Percentiles rank a stretch among this genome's conserved stretches.
phyloP scores from a whole-genome alignment of 2,329 filamentous ascomycete species.

The Cercospora citrullina region DNA sequence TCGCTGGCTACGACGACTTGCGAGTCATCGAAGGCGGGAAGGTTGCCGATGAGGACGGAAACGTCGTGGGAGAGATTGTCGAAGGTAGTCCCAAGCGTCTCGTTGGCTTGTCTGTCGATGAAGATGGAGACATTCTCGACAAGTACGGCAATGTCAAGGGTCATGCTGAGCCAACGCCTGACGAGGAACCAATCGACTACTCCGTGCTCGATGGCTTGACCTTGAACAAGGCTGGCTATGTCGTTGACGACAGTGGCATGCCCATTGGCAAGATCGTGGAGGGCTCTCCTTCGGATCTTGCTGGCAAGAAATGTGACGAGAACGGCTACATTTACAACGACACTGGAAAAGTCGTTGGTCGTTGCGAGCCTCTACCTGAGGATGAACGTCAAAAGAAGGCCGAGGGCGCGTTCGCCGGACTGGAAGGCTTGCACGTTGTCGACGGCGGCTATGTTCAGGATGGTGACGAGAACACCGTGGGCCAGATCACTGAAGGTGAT shows the following conservation, averaged over 20 bases:
- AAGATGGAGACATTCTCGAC: constrained; percentile 80
- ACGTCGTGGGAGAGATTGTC: constrained; percentile 54
- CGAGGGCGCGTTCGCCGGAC: constrained; percentile 69
- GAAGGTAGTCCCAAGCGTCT: constrained; percentile 64
- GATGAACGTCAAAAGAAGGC: constrained; percentile 56
- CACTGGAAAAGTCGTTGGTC: constrained; percentile 57
- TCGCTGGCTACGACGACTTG: constrained; percentile 52
- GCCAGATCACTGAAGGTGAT: constrained; percentile 59
- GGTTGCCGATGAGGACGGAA: constrained; percentile 53
- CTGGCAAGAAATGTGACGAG: constrained; percentile 57
- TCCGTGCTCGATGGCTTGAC: constrained; percentile 61
- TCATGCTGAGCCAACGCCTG: constrained; percentile 54
- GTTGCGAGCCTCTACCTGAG: constrained; percentile 59
- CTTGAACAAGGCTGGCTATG: constrained; percentile 65
- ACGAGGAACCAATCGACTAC: constrained; percentile 52
- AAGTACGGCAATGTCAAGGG: constrained; percentile 66
- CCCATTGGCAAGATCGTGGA: constrained; percentile 59
- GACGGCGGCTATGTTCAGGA: constrained; percentile 74
- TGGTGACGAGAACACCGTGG: constrained; percentile 69
- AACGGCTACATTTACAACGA: constrained; percentile 59
- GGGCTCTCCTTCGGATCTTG: constrained; percentile 57
- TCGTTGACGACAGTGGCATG: constrained; percentile 55
- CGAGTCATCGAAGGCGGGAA: constrained; percentile 51
- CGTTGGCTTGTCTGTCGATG: constrained; percentile 72
- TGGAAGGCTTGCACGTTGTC: constrained; percentile 63